Base-by-base conservation (phyloP, 805 yeast genomes). In the Kuraishia capsulata region DNA sequence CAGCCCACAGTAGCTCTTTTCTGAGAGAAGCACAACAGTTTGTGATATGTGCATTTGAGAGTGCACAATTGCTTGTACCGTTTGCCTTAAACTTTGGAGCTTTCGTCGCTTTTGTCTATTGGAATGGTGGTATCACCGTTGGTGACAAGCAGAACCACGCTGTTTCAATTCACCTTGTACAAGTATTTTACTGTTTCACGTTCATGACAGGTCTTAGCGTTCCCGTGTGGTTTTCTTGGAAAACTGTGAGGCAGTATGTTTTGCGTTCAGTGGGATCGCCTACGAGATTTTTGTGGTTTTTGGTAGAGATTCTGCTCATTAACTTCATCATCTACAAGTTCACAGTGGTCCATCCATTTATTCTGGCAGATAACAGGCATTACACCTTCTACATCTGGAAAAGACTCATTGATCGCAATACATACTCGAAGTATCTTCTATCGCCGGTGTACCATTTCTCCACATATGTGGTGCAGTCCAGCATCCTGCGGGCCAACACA, bases 331-430 rank as follows among this genome's bases (percentile, higher is more conserved):
- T 85, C 17, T 64, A 76, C 28, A 65, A 65, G 41, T 81, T 71
- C 55, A 84, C 96, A 0, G 64, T 81, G 2, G 79, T 78, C 2
- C 98, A 92, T 56, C 97, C 97, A 5, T 92, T 90, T 56, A 57
- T 92, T 30, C 66, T 90, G 33, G 94, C 97, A 0, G 98, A 92
- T 57, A 92, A 92, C 61, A 74, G 98, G 49, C 98, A 92, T 58
- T 87, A 78, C 55, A 78, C 95, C 1, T 92, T 92, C 56, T 92
- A 92, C 58, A 60, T 92, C 28, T 85, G 84, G 74, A 74, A 78
- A 40, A 73, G 71, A 41, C 50, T 92, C 20, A 71, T 90, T 33
- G 60, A 73, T 46, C 61, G 65, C 18, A 63, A 58, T 25, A 56
- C 67, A 40, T 67, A 70, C 40, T 64, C 75, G 16, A 64, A 73